These are phyloP conservation scores for Tolypocladium album DNA, from an alignment of 2,329 filamentous ascomycete genomes.

Conservation along the genomic window DNA sequence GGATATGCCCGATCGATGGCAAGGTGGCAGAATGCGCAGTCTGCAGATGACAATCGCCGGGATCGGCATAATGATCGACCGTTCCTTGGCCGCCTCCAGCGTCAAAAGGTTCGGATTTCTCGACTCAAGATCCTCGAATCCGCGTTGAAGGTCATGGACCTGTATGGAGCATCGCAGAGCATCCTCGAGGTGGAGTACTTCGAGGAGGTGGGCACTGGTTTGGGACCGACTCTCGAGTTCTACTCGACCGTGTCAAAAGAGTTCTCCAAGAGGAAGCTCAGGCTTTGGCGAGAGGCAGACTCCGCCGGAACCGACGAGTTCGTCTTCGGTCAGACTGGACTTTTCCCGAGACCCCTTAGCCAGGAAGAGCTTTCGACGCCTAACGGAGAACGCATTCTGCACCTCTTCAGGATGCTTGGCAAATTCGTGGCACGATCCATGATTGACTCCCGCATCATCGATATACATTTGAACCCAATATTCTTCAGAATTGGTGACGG, in stretches of 20 bases:
- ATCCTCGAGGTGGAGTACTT: conserved; percentile 98
- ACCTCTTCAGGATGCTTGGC: conserved; percentile 85
- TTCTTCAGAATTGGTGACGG: conserved; percentile 91
- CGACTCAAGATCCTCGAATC: conserved; percentile 92
- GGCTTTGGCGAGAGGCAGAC: conserved; percentile 91
- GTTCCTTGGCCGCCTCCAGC: conserved; percentile 81
- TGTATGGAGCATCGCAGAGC: conserved; percentile 94
- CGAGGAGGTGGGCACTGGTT: conserved; percentile 91
- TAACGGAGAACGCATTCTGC: conserved; percentile 76
- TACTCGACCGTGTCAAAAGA: conserved; percentile 96
- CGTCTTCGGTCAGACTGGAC: conserved; percentile 70
- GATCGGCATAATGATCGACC: conserved; percentile 84
- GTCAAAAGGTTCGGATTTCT: conserved; percentile 97
- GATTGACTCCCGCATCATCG: conserved; percentile 96
- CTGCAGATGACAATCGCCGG: conserved; percentile 66
- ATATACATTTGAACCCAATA: conserved; percentile 92
- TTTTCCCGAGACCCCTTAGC: conserved; percentile 88
- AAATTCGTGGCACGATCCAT: conserved; percentile 97
- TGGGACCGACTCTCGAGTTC: conserved; percentile 93
- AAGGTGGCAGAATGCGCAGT: conserved; percentile 89
- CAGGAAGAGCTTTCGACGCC: conserved; percentile 63
- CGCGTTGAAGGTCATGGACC: conserved; percentile 95
- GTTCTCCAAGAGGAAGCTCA: conserved; percentile 94
- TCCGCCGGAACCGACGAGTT: conserved; percentile 63
- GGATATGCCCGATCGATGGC: conserved; percentile 97